Percentiles rank a stretch among this genome's conserved stretches.
phyloP scores from a whole-genome alignment of 345 rosid genomes.

The Nephelium lappaceum region DNA sequence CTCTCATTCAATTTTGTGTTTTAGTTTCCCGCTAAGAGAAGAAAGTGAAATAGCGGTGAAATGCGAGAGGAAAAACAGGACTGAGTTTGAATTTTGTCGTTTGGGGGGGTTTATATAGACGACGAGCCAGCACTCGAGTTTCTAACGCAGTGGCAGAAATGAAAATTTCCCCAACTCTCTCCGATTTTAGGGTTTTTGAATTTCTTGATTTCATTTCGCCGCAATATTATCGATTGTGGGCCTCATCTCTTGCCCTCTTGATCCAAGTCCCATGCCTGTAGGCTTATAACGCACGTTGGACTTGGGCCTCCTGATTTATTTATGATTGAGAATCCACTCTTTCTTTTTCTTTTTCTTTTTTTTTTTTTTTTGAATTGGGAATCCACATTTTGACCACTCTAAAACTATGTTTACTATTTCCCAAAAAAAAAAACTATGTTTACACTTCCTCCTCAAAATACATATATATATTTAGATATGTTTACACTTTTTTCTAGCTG shows the following conservation, averaged over 20 bases:
- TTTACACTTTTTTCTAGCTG: no score
- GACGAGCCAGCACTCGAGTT: not conserved
- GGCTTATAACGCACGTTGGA: not conserved
- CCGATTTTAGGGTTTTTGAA: not conserved
- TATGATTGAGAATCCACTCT: no score
- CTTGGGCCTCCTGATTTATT: not conserved
- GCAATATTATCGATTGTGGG: not conserved
- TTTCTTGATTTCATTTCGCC: no score
- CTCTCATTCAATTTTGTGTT: not conserved
- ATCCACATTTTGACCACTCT: no score
- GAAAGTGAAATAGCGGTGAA: not conserved
- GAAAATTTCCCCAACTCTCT: slow-evolving; percentile 12
- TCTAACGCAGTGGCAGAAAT: slow-evolving; percentile 13
- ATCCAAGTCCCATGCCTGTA: not conserved
- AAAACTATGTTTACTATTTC: no score
- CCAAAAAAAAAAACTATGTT: no score
- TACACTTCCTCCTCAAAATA: no score
- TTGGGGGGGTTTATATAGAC: slow-evolving; percentile 19
- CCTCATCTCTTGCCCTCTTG: not conserved
- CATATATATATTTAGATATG: no score
- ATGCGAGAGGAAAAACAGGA: not conserved
- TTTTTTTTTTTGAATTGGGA: no score
- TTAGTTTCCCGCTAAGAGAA: slow-evolving; percentile 32
- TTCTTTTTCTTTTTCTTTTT: no score
- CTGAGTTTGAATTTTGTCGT: slow-evolving; percentile 1